Base-by-base conservation (phyloP, 306 rosid species). In the Potentilla sterilis region DNA sequence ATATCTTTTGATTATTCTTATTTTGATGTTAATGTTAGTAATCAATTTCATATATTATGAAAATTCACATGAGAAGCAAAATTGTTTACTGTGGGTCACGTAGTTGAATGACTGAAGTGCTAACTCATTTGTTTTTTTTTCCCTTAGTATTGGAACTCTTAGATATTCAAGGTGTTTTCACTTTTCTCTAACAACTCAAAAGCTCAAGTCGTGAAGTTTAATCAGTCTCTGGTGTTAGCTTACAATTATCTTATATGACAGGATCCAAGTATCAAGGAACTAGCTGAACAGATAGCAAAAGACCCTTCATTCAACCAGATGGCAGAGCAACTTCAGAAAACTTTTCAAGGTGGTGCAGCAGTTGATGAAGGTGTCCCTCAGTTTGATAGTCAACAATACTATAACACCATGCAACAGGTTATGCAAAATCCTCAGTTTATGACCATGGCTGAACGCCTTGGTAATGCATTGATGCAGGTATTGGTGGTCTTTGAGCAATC, bases 241-340 rank as follows among this genome's bases (percentile, higher is more conserved):
- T 63, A 66, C 69, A 79, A 70, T 77, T 78, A 38, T 74, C 52
- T 62, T 62, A 19, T 54, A 19, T 83, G 79, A 52, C 76, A 95
- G 99, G 99, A 95, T 92, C 99, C 99, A 80, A 95, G 97, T 83
- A 86, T 95, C 83, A 95, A 95, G 86, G 97, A 90, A 15, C 83
- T 95, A 76, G 99, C 99, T 77, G 97, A 95, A 82, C 97, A 95
- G 83, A 92, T 96, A 80, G 90, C 99, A 40, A 87, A 86, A 83
- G 99, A 96, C 83, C 98, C 99, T 59, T 80, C 99, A 18, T 96
- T 96, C 87, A 96, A 86, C 85, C 97, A 92, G 81, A 96, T 96
- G 99, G 99, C 97, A 40, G 98, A 96, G 81, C 97, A 92, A 84
- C 96, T 96, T 80, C 97, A 96, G 87, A 88, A 92, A 79, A 88